Conservation (phyloP, 495 filamentous ascomycete species). For the Hypoxylon crocopeplum region DNA sequence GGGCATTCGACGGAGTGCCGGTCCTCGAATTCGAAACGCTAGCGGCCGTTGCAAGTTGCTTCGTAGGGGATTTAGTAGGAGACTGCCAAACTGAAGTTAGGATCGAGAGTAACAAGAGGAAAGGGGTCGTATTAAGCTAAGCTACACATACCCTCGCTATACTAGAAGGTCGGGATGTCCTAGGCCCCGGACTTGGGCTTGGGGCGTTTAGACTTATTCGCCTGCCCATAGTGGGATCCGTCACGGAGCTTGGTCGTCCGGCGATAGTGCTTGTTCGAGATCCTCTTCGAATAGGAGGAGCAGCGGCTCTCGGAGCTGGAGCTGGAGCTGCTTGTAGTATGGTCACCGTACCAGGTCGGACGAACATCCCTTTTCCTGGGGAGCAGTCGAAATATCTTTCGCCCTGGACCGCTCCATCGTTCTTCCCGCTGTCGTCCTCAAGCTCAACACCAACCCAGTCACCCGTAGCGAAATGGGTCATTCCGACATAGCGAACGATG, state of each 20-base stretch:
- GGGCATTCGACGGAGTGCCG: slow-evolving; percentile 61
- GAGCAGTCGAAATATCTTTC: slow-evolving; percentile 89
- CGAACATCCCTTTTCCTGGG: slow-evolving; percentile 85
- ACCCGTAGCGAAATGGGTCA: slow-evolving; percentile 77
- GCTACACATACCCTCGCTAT: slow-evolving; percentile 60
- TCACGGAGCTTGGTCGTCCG: slow-evolving; percentile 43
- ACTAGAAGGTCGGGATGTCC: slow-evolving; percentile 59
- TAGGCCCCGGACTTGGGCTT: slow-evolving; percentile 69
- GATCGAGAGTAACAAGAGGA: slow-evolving; percentile 8
- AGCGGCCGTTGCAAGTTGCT: slow-evolving; percentile 66
- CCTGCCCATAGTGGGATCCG: slow-evolving; percentile 61
- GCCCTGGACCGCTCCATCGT: slow-evolving; percentile 90
- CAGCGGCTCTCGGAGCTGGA: slow-evolving; percentile 39
- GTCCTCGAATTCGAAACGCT: slow-evolving; percentile 71
- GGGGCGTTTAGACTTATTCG: slow-evolving; percentile 71
- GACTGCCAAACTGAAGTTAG: slow-evolving; percentile 57
- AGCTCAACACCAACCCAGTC: slow-evolving; percentile 94
- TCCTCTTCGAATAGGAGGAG: slow-evolving; percentile 34
- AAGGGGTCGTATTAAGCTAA: background rate
- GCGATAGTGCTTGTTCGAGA: slow-evolving; percentile 39
- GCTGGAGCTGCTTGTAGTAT: slow-evolving; percentile 66
- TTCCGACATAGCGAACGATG: slow-evolving; percentile 80
- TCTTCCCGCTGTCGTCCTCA: slow-evolving; percentile 84
- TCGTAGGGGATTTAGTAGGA: slow-evolving; percentile 81
- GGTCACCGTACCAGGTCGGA: slow-evolving; percentile 67